Base-by-base conservation (phyloP, 1,139 yeast species). In the Geotrichum bryndzae region DNA sequence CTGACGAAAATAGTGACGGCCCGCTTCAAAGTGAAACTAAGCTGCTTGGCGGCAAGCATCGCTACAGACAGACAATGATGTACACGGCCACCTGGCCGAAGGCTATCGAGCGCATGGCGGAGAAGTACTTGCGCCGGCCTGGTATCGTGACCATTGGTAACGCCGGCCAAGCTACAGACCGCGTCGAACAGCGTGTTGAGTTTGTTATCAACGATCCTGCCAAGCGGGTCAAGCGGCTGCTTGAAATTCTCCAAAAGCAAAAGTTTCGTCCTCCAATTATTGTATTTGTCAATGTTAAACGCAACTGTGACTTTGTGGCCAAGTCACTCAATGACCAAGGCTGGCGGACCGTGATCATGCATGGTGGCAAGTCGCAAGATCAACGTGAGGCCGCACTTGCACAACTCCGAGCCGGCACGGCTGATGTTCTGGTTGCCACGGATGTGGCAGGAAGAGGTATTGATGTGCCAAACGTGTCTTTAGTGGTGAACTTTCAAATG, bases 391-490 rank as follows among this genome's bases (percentile, higher is more conserved):
- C 76, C n/a, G 87, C 96, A 0, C 79, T 94, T 54, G 78, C 79
- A 23, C 83, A 84, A 51, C 83, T 94, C 72, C 81, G 85, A 61
- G 71, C 79, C 13, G 89, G 90, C 35, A 77, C 79, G 35, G 83
- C 84, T 1, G 85, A 84, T 60, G 78, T 90, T 11, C 77, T 94
- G 57, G 87, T 94, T 41, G 97, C 97, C 11, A 94, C 99, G 0
- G 97, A 94, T 70, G 92, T 94, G 59, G 98, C 98, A 1, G 96
- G 97, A 4, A 84, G 99, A 77, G 99, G 99, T 74, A 86, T 94
- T 64, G 98, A 94, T 75, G 85, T 94, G 22, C 88, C 94, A 0
- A 83, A 89, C 68, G 96, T 94, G 10, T 83, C 95, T 0, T 74
- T 92, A 54, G 98, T 94, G 7, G 75, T 92, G 18, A 94, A 94